Evolutionary conservation across 2,329 filamentous ascomycete species (phyloP).

Genomic region (Intubia oerlemansii): DNA sequence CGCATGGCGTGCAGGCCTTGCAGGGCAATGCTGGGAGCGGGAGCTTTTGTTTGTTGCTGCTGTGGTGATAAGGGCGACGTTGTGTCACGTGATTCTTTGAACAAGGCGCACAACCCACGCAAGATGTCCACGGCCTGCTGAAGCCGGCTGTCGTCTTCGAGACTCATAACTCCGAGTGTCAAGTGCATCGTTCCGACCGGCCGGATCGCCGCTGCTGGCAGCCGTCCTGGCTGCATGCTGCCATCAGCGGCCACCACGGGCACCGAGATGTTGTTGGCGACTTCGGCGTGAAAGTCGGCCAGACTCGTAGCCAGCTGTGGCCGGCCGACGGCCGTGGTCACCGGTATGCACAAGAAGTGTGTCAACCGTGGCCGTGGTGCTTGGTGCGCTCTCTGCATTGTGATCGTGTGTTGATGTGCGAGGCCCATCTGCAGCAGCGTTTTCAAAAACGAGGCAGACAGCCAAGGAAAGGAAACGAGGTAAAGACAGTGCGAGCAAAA

Average conservation of each 20-base stretch:
- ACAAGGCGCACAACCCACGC: too few species aligned
- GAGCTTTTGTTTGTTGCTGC: background rate
- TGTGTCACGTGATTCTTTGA: too few species aligned
- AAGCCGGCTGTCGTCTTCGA: conserved; percentile 26
- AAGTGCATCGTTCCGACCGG: conserved; percentile 67
- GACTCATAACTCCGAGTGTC: conserved; percentile 70
- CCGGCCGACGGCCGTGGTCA: conserved; percentile 37
- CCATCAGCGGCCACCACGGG: too few species aligned
- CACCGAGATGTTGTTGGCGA: too few species aligned
- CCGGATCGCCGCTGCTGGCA: conserved; percentile 48
- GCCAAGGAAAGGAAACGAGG: too few species aligned
- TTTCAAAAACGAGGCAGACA: too few species aligned
- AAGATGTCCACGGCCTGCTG: conserved; percentile 20
- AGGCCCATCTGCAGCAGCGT: too few species aligned
- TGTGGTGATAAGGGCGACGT: background rate
- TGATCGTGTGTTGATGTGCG: too few species aligned
- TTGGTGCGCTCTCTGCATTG: too few species aligned
- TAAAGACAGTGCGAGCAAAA: too few species aligned
- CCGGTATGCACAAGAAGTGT: conserved; percentile 58
- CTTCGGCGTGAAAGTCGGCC: conserved; percentile 36
- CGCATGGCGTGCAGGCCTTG: conserved; percentile 42
- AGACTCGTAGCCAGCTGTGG: conserved; percentile 44
- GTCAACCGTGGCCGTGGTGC: conserved; percentile 19
- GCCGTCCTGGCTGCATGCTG: too few species aligned
- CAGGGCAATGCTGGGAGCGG: conserved; percentile 21